These are phyloP conservation scores for Malus sylvestris DNA, from an alignment of 306 rosid genomes.

Conservation along the genomic window DNA sequence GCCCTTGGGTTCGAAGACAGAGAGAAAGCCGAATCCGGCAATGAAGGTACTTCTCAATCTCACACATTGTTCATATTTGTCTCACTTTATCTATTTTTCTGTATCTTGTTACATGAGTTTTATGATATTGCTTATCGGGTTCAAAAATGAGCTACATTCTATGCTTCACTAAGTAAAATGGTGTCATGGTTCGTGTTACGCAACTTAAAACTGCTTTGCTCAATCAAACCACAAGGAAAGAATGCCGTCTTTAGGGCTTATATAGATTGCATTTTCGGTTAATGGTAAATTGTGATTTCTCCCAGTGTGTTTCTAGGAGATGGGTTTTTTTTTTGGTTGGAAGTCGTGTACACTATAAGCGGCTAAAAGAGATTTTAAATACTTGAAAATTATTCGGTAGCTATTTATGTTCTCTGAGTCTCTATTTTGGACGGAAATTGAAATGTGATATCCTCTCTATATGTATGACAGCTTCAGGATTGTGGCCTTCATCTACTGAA, in stretches of 20 bases:
- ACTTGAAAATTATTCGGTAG: background rate
- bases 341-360: too few relatives aligned
- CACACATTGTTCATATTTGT: slow-evolving; percentile 8
- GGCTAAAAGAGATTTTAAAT: background rate
- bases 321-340: too few relatives aligned
- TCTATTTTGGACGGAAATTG: slow-evolving; percentile 1
- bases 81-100: background rate
- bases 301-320: background rate
- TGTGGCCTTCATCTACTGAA: slow-evolving; percentile 63
- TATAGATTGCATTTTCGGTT: background rate
- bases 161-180: background rate
- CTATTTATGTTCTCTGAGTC: background rate
- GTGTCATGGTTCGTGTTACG: background rate
- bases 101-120: background rate
- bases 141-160: background rate
- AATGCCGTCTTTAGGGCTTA: background rate
- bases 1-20: slow-evolving; percentile 91
- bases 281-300: background rate
- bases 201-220: background rate
- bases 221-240: background rate
- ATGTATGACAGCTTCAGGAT: slow-evolving; percentile 54
- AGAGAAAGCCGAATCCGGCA: slow-evolving; percentile 55
- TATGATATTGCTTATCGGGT: background rate
- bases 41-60: slow-evolving; percentile 56
- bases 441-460: slow-evolving; percentile 13